These are phyloP conservation scores for Penicillium sp. DNA, from an alignment of 2,329 filamentous ascomycete genomes.

Conservation along the genomic window DNA sequence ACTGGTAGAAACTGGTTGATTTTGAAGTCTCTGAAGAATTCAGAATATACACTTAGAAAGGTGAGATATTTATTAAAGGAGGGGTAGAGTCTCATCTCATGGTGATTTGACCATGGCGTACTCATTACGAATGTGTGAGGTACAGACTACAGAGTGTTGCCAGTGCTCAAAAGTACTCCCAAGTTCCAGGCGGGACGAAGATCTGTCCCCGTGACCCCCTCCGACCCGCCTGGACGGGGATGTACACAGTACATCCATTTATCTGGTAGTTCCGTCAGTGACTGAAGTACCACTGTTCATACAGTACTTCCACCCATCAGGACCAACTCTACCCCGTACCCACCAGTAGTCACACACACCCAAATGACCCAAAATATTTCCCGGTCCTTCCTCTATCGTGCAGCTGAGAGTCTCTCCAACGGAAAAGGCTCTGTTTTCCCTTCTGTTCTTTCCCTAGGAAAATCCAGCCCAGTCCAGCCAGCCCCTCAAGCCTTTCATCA, in stretches of 20 bases:
- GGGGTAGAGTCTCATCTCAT: neutral
- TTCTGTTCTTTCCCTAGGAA: neutral
- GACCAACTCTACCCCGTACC: constrained; percentile 28
- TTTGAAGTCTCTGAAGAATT: neutral
- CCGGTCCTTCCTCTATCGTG: constrained; percentile 22
- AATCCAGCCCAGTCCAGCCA: neutral
- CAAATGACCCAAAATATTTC: constrained; percentile 14
- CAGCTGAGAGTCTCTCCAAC: neutral
- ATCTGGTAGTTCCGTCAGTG: neutral
- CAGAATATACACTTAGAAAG: neutral
- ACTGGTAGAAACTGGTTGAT: neutral
- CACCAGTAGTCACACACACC: constrained; percentile 27
- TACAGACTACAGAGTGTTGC: neutral
- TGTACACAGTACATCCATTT: neutral
- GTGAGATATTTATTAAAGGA: neutral
- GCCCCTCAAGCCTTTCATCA: neutral
- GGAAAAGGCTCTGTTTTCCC: neutral
- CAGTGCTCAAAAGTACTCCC: neutral
- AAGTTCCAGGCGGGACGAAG: neutral
- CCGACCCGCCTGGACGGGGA: constrained; percentile 9
- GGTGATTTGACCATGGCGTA: neutral
- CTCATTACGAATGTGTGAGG: neutral
- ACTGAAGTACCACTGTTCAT: neutral
- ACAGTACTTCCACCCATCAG: neutral
- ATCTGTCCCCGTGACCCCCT: constrained; percentile 9